These are phyloP conservation scores for Lodderomyces jiufengensis DNA, from an alignment of 1,139 yeast genomes.

Conservation along the genomic window DNA sequence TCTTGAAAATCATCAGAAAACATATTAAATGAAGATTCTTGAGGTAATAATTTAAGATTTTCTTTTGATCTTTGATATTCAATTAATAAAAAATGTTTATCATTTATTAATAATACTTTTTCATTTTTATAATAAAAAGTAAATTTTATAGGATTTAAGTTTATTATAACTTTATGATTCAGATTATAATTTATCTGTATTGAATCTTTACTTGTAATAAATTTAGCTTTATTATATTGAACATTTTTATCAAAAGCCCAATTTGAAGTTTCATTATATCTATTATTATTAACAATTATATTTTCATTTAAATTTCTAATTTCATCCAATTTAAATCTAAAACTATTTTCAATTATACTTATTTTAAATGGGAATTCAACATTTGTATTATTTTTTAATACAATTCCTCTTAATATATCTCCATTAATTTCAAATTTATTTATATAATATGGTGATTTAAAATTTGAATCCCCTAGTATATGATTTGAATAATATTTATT, in stretches of 20 bases:
- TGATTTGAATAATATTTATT: constrained; percentile 65
- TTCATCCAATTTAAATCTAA: constrained; percentile 46
- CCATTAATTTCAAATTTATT: constrained; percentile 27
- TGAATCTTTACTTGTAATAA: background rate
- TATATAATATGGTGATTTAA: constrained; percentile 50
- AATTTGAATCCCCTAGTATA: background rate
- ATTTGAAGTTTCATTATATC: constrained; percentile 59
- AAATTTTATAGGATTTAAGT: constrained; percentile 51
- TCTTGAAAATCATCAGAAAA: constrained; percentile 62
- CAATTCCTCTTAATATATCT: constrained; percentile 28
- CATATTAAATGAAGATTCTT: constrained; percentile 56
- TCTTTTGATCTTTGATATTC: constrained; percentile 67
- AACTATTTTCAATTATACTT: constrained; percentile 48
- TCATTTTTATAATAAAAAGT: constrained; percentile 42
- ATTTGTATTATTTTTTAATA: constrained; percentile 34
- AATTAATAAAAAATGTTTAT: constrained; percentile 62
- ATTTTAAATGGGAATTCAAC: constrained; percentile 54
- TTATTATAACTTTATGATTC: constrained; percentile 37
- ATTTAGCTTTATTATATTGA: constrained; percentile 6
- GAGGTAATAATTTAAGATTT: constrained; percentile 40
- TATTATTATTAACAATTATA: constrained; percentile 29
- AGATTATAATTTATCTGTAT: constrained; percentile 40
- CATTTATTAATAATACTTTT: constrained; percentile 60
- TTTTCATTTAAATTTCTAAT: constrained; percentile 21
- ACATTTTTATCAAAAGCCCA: constrained; percentile 48